Evolutionary conservation across 805 yeast species (phyloP), one percentile per base, ranked within the genome.

Genomic region (Starmerella asiatica): DNA sequence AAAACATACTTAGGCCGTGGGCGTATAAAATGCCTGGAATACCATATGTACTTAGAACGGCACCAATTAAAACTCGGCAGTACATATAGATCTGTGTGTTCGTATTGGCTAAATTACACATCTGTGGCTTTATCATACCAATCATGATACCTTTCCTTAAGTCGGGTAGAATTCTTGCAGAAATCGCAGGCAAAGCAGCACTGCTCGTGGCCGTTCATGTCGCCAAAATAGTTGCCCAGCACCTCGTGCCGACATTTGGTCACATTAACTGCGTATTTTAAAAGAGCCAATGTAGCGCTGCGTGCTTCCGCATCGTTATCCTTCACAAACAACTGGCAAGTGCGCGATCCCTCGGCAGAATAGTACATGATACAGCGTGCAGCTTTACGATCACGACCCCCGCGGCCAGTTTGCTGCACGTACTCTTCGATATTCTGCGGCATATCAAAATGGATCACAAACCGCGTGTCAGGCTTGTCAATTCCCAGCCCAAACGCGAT

Each of bases 401-500:
- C 97, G 60, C 98, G 74, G 8, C 98, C 98, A 1, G 97, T 85
- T 56, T 91, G 98, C 60, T 91, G 98, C 52, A 86, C 88, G 56
- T 86, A 91, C 0, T 95, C 96, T 60, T 91, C 98, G 46, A 91
- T 65, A 37, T 84, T 83, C 53, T 93, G 63, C 0, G 98, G 97
- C 21, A 91, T 63, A 8, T 88, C 82, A 46, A 79, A 70, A 60
- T 91, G 98, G 29, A 84, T 74, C 4, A 91, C 97, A 63, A 72
- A 86, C 38, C 98, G 64, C 7, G 88, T 96, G 59, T 91, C 93
- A 0, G 96, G 81, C 56, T 91, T 91, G 61, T 91, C 98, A 38
- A 91, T 86, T 35, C 98, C 98, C 95, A 91, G 85, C 19, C 98
- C 98, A 67, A 91, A 91, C 0, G 98, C 98, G 52, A 91, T 79